These are phyloP conservation scores for Acanthamoeba castellanii DNA, from an alignment of 208 protist species.

Conservation along the genomic window DNA sequence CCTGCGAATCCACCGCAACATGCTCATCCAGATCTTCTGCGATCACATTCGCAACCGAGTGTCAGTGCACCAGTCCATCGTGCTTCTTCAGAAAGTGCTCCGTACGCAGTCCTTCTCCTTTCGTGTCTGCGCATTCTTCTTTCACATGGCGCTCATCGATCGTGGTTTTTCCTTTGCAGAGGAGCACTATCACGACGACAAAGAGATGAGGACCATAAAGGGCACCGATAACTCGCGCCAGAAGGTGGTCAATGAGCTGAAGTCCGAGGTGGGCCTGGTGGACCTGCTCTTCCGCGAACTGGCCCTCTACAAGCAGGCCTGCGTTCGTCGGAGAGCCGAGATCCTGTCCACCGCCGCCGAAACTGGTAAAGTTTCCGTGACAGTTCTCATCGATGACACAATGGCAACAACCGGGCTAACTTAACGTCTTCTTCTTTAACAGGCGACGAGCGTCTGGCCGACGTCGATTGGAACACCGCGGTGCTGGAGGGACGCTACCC, in stretches of 20 bases:
- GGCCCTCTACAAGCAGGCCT: conserved; percentile 27
- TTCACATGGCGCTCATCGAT: background rate
- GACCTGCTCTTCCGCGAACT: conserved; percentile 42
- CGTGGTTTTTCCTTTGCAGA: background rate
- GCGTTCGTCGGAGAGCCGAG: background rate
- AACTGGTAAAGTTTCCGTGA: background rate
- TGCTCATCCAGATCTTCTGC: conserved; percentile 47
- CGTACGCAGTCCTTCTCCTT: background rate
- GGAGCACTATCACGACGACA: conserved; percentile 46
- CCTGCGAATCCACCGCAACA: conserved; percentile 28
- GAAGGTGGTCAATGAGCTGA: conserved; percentile 22
- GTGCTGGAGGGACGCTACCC: conserved; percentile 52
- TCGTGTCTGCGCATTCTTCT: background rate
- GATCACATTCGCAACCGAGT: conserved; percentile 25
- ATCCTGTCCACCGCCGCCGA: conserved; percentile 2
- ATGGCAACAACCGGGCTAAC: no score
- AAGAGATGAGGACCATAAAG: conserved; percentile 19
- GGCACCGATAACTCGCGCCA: conserved; percentile 20
- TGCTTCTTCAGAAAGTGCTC: conserved; percentile 37
- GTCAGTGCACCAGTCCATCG: conserved; percentile 23
- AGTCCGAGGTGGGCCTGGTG: background rate
- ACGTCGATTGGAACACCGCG: background rate
- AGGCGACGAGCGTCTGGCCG: background rate
- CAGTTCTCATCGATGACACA: background rate
- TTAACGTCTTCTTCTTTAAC: background rate